Evolutionary conservation across 169 alveolate genomes (phyloP).

Genomic region (Cystoisospora suis): DNA sequence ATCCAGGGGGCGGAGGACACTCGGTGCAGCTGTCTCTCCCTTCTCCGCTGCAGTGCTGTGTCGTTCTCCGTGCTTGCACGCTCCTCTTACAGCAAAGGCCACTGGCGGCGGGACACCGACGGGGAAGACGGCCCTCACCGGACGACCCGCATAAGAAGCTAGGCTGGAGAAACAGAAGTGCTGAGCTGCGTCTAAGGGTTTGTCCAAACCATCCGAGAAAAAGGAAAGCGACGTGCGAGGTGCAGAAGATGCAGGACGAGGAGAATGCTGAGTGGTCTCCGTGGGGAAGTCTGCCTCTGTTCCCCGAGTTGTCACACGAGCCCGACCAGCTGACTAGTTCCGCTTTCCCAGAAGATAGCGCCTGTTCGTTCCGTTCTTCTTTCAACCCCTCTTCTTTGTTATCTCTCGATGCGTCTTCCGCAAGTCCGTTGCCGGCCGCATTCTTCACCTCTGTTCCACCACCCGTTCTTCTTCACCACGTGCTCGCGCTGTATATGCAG

Average conservation of each 20-base stretch:
- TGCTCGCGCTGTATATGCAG: neutral
- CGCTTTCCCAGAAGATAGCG: neutral
- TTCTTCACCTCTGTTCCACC: neutral
- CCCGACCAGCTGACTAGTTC: neutral
- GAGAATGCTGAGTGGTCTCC: neutral
- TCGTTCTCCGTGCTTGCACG: slow-evolving; percentile 19
- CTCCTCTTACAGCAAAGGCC: neutral
- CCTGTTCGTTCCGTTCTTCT: neutral
- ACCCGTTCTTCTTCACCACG: neutral
- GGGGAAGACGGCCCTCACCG: neutral
- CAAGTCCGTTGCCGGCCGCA: neutral
- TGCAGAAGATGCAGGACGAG: neutral
- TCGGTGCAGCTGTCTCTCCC: no score
- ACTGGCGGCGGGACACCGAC: neutral
- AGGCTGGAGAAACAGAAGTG: neutral
- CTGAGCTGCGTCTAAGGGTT: neutral
- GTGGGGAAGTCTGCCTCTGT: neutral
- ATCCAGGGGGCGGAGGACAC: no score
- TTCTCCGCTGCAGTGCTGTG: slow-evolving; percentile 14
- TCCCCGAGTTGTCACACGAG: neutral
- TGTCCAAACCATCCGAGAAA: neutral
- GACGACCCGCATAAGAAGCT: neutral
- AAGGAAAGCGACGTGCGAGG: neutral
- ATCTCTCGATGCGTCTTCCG: neutral
- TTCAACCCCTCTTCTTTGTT: neutral